phyloP scores from a whole-genome alignment of 345 rosid genomes.

The Corymbia maculata region DNA sequence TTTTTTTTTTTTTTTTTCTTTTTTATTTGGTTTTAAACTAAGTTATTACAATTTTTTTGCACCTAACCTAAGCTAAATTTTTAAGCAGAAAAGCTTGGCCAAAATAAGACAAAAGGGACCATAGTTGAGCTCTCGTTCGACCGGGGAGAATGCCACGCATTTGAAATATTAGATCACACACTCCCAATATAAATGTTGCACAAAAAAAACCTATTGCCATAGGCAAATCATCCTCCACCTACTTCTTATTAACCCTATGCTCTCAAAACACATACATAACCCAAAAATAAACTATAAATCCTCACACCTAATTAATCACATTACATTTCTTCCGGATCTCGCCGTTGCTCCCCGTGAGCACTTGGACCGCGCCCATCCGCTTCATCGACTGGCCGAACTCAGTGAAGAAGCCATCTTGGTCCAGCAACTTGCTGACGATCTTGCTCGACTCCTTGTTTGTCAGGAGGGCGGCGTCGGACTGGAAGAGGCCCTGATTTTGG shows the following conservation, averaged over 20 bases:
- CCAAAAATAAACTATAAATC: not conserved
- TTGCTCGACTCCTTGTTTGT: not conserved
- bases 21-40: not conserved
- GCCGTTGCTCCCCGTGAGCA: constrained; percentile 23
- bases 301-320: constrained; percentile 1
- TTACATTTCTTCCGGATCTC: constrained; percentile 23
- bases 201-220: not conserved
- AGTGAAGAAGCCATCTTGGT: constrained; percentile 4
- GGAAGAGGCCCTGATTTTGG: constrained; percentile 15
- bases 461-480: constrained; percentile 23
- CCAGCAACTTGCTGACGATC: not conserved
- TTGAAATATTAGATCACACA: not conserved
- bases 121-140: not conserved
- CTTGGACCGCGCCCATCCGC: constrained; percentile 19
- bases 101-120: not conserved
- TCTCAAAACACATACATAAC: not conserved
- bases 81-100: not conserved
- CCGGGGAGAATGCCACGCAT: not conserved
- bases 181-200: not conserved
- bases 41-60: not conserved
- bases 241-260: not conserved
- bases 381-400: constrained; percentile 24
- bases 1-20: too few relatives aligned
- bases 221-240: not conserved
- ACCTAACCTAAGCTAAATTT: not conserved